Evolutionary conservation across 441 rosid species (phyloP).

Genomic region (Theobroma grandiflorum): DNA sequence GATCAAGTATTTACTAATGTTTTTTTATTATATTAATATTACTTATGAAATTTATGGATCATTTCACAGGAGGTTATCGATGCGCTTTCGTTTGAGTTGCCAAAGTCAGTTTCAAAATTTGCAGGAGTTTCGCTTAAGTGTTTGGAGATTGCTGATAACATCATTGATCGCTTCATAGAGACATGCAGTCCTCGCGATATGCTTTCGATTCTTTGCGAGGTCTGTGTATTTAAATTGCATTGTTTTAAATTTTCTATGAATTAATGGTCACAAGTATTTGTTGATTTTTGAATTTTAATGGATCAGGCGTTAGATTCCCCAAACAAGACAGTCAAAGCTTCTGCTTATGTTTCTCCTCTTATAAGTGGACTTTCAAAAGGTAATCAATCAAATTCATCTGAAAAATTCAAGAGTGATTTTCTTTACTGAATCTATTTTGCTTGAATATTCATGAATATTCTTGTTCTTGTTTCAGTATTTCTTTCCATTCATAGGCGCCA

Average conservation of each 20-base stretch:
- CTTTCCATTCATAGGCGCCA: conserved; percentile 69
- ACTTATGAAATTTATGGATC: conserved; percentile 25
- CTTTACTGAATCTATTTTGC: neutral
- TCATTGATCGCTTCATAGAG: conserved; percentile 57
- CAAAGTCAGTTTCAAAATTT: conserved; percentile 70
- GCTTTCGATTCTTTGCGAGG: conserved; percentile 91
- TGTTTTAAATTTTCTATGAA: neutral
- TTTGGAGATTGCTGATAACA: conserved; percentile 52
- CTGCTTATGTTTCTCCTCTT: conserved; percentile 64
- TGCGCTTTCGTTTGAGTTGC: conserved; percentile 79
- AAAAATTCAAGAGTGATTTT: neutral
- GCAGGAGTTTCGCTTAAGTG: conserved; percentile 54
- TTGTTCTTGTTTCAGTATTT: conserved; percentile 62
- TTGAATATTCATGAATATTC: conserved; percentile 28
- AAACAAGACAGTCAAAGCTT: conserved; percentile 43
- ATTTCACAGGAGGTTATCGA: conserved; percentile 63
- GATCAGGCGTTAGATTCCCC: conserved; percentile 73
- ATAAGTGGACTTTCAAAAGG: conserved; percentile 82
- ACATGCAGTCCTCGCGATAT: conserved; percentile 84
- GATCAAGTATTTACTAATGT: neutral
- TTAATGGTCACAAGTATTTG: conserved; percentile 13
- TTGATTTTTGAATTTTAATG: conserved; percentile 37
- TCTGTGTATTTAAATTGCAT: conserved; percentile 24
- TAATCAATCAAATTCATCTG: conserved; percentile 28
- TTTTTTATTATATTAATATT: neutral